Conservation (phyloP, 1,284 basidiomycete genomes). For the Hypsizygus ulmarius region DNA sequence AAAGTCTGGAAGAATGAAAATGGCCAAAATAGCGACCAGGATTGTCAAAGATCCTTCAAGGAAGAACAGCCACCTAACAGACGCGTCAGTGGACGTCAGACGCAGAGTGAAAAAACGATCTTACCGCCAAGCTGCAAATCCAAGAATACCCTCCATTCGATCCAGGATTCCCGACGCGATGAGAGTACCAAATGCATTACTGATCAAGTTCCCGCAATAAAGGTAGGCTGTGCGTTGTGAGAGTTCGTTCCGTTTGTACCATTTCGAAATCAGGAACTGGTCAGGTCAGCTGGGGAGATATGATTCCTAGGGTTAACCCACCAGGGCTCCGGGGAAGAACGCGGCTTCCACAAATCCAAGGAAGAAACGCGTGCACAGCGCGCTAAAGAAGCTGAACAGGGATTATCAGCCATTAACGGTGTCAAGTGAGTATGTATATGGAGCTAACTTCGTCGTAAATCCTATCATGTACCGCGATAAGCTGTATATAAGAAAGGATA, state of each 20-base stretch:
- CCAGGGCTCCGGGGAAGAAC: conserved; percentile 59
- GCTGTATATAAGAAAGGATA: background rate
- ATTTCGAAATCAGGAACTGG: conserved; percentile 57
- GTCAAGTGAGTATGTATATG: background rate
- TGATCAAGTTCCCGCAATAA: conserved; percentile 67
- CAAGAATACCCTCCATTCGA: conserved; percentile 67
- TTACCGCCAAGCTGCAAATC: conserved; percentile 70
- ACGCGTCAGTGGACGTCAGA: background rate
- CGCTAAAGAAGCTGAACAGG: conserved; percentile 54
- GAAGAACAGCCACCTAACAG: conserved; percentile 67
- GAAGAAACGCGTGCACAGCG: conserved; percentile 69
- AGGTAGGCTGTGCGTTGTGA: conserved; percentile 67
- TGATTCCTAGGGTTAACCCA: conserved; percentile 14
- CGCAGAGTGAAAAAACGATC: conserved; percentile 6
- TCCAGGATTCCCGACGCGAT: conserved; percentile 67
- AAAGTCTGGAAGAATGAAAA: conserved; percentile 79
- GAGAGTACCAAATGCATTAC: conserved; percentile 74
- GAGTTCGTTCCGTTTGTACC: conserved; percentile 65
- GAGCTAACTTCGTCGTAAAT: conserved; percentile 37
- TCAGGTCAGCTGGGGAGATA: conserved; percentile 1
- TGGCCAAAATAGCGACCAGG: conserved; percentile 55
- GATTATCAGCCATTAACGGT: conserved; percentile 1
- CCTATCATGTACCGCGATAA: conserved; percentile 25
- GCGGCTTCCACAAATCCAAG: conserved; percentile 58
- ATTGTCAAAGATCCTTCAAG: conserved; percentile 72